Evolutionary conservation across 1,284 basidiomycete genomes (phyloP), one percentile per base, ranked within the genome.

Genomic region (Pyrrhoderma lamaoense): DNA sequence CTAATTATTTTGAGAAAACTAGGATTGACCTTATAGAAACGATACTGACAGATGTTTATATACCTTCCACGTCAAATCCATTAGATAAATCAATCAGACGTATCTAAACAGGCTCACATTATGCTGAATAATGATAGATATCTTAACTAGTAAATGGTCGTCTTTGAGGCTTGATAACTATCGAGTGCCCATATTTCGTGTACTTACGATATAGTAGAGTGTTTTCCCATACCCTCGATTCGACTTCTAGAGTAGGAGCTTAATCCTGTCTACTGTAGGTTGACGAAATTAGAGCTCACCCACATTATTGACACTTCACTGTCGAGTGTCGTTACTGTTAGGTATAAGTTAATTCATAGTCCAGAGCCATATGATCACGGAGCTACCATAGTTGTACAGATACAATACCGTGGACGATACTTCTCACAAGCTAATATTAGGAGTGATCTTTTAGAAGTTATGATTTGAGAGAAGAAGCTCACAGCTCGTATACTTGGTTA

Each of bases 231-330:
- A 31, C 11, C 47, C 38, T 22, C 11, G 38, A 40, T 38, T 40
- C 18, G 37, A 7, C 13, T 31, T 42, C 47, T 35, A 31, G n/a
- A 31, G 18, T 7, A 19, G 42, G 9, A 14, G 9, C 8, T 11
- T 31, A 19, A 13, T 19, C 13, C 14, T n/a, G 9, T 23, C 13
- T 11, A 14, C 13, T 23, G 3, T 21, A 7, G 19, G 21, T 44
- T 9, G 9, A 45, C 13, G n/a, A 16, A 13, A 14, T 16, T 31
- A 5, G 27, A 31, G 11, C 47, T 22, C 18, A 49, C 47, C 47
- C 47, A 49, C 47, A 49, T 49, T 19, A 42, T 18, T 16, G 37
- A 27, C 3, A 49, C 36, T 25, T 49, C 47, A 13, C 47, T 49
- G 13, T 49, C 47, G 18, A 49, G 31, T 9, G 47, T 49, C 40